Base-by-base conservation (phyloP, 305 asterid species). In the Fraxinus angustifolia region DNA sequence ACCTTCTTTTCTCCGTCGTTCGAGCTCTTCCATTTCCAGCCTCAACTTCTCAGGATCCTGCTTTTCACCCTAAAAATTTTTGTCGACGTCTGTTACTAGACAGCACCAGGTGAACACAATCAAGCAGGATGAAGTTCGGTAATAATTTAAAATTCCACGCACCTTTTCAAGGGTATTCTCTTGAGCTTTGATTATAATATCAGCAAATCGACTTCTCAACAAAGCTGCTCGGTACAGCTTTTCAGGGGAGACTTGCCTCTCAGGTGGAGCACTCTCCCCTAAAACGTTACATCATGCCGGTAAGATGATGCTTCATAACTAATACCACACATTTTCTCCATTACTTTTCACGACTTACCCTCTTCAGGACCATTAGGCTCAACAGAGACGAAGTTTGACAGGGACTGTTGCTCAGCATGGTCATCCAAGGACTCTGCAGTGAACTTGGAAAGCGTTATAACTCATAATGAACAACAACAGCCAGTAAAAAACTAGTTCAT, bases 141-240 rank as follows among this genome's bases (percentile, higher is more conserved):
- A 28, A 56, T 40, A 76, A 82, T 76, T 30, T 10, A 26, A 38
- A 72, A 17, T 58, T 36, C 33, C 87, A 36, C 82, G 90, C 6
- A 65, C 97, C 86, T 88, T 87, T 36, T 87, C 94, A 53, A 81
- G 82, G 78, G 91, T 67, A 81, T 90, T 93, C 89, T 91, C 97
- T 85, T 88, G 92, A 34, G 97, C 98, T 87, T 91, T 93, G 71
- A 91, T 83, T 60, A 93, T 93, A 68, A 92, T 93, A 81, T 93
- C 96, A 28, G 94, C 96, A 84, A 88, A 93, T 67, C 97, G 88
- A 82, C 90, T 89, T 86, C 93, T 90, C 88, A 93, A 85, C 56
- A 93, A 26, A 87, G 98, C 98, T 75, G 98, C 98, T 17, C 98
- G 94, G 87, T 93, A 93, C 60, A 79, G 91, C 91, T 89, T 93